Evolutionary conservation across 345 rosid genomes (phyloP).

Genomic region (Theobroma cacao): DNA sequence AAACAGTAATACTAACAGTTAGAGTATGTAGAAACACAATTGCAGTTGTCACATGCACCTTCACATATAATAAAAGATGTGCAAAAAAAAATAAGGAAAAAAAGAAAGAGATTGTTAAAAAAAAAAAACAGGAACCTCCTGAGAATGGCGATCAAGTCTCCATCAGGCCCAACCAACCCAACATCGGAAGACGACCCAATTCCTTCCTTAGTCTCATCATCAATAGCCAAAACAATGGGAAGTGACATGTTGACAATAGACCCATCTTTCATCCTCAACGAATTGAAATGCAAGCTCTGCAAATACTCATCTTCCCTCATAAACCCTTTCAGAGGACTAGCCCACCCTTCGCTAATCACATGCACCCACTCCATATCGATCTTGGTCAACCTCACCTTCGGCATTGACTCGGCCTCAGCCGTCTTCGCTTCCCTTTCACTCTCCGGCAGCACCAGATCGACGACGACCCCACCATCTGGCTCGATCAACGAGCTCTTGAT

Average conservation of each 20-base stretch:
- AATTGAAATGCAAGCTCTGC: conserved; percentile 90
- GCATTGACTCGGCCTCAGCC: conserved; percentile 60
- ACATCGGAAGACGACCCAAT: conserved; percentile 60
- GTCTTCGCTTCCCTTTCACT: conserved; percentile 44
- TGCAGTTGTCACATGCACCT: background rate
- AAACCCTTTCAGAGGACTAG: conserved; percentile 90
- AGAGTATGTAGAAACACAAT: background rate
- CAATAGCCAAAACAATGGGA: conserved; percentile 92
- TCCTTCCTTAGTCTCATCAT: conserved; percentile 65
- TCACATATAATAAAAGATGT: background rate
- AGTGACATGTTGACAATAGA: conserved; percentile 81
- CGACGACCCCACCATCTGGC: conserved; percentile 83
- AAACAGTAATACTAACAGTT: background rate
- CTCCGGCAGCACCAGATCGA: conserved; percentile 70
- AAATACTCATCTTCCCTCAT: conserved; percentile 92
- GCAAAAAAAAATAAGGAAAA: too few relatives aligned
- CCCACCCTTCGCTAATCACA: conserved; percentile 93
- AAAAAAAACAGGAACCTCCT: conserved; percentile 61
- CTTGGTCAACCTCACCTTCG: conserved; percentile 58
- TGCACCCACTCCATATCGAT: conserved; percentile 96
- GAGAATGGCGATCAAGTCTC: conserved; percentile 67
- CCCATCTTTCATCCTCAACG: conserved; percentile 56
- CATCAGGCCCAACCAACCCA: conserved; percentile 56
- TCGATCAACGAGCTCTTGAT: conserved; percentile 76
- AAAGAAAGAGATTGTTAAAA: too few relatives aligned